Evolutionary conservation across 352 stramenopile species (phyloP), one percentile per base, ranked within the genome.

Genomic region (Globisporangium heterothallicum): DNA sequence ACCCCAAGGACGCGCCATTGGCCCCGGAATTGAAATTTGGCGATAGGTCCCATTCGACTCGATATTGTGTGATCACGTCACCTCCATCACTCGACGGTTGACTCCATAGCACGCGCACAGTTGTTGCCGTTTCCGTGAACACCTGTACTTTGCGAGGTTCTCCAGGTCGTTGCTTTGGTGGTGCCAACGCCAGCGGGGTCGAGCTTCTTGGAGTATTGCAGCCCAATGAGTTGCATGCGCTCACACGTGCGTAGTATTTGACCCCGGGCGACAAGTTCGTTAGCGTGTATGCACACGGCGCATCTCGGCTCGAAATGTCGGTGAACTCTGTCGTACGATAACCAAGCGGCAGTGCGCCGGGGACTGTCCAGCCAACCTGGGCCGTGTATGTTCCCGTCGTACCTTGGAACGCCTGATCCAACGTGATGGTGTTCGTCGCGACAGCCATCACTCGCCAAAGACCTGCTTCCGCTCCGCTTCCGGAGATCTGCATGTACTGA

Each of bases 11-110:
- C n/a, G 77, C 79, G n/a, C 72, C 74, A 40, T 77, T 70, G 4
- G 36, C n/a, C 0, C 77, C 84, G 4, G 78, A 93, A 47, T 84
- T 72, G 59, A 98, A 98, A n/a, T 68, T 80, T 5, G 78, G 67
- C 5, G 59, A 69, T 4, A 66, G 59, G 55, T 98, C 96, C 96
- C 96, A 99, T 66, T 98, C 94, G 6, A 98, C 71, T 2, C 90
- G 70, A 46, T 98, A 99, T 57, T 97, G 95, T 7, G 88, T 94
- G 40, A 99, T 86, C 0, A 74, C 59, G 27, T 96, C 85, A 3
- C 95, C 95, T 14, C 95, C 95, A 57, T 98, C 81, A 53, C 88
- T 96, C 2, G 66, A 26, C 1, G 95, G 94, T 25, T 96, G 76
- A n/a, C 75, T 85, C 76, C 89, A 98, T 3, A 89, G 66, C n/a